Evolutionary conservation across 495 filamentous ascomycete genomes (phyloP), one percentile per base, ranked within the genome.

Genomic region (Neurospora sp.): DNA sequence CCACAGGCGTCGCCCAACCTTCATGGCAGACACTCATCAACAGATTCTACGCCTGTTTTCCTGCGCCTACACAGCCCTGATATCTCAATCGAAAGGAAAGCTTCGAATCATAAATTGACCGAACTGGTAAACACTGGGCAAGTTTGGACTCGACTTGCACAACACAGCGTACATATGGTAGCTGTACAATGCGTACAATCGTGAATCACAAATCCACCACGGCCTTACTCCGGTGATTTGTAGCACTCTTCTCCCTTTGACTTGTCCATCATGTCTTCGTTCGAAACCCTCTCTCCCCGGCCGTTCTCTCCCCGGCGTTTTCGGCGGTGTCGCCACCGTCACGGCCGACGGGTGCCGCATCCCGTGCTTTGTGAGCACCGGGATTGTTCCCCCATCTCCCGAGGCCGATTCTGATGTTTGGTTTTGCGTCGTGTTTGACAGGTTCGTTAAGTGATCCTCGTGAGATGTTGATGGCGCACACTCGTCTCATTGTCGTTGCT

Each of bases 161-260:
- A 62, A 16, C 54, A 31, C 23, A 62, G 54, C 54, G 23, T 31
- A 62, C 46, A 54, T 54, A 54, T 12, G 9, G 10, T 23, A 23
- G 46, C 54, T 31, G 23, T 62, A 62, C 54, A 31, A 31, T 62
- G 23, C 54, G 54, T 16, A 62, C 23, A 62, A 9, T 62, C 35
- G 31, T 59, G 69, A 74, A 37, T 27, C 72, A 62, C 54, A 62
- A 62, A 35, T 62, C 12, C 54, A 31, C 27, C 23, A 70, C 80
- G 80, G 80, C 80, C 77, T 72, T 81, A 76, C 78, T 80, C 79
- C 80, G 80, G 80, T 74, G 76, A 73, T 79, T 81, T 71, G 73
- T 76, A 69, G 40, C 62, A 72, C 62, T 39, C 66, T 72, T 72
- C 70, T 69, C 54, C 46, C 23, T 62, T 62, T 16, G 54, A 66